A percentile compares a stretch with the other conserved stretches of the same genome.
phyloP scores from a whole-genome alignment of 352 stramenopile genomes.

The Phytophthora chlamydospora region DNA sequence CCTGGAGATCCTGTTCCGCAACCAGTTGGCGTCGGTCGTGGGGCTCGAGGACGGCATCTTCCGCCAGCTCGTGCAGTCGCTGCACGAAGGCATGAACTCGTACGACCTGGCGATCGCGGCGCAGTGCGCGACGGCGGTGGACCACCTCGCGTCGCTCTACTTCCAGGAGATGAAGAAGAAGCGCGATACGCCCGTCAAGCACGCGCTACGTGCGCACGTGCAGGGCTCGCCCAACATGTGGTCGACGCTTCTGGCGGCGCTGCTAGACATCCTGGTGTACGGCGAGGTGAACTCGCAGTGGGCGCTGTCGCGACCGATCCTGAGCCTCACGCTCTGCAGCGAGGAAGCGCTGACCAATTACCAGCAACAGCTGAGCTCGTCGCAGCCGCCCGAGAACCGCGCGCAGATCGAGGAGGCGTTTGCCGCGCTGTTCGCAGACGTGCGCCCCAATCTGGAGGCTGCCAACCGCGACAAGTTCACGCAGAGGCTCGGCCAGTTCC shows the following conservation, averaged over 20 bases:
- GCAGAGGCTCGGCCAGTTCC: constrained; percentile 97
- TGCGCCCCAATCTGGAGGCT: constrained; percentile 96
- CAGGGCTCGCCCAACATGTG: constrained; percentile 94
- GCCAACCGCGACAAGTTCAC: constrained; percentile 99
- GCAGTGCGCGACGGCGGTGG: constrained; percentile 96
- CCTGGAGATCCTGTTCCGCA: constrained; percentile 98
- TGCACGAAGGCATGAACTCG: constrained; percentile 90
- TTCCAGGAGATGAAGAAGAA: constrained; percentile 98
- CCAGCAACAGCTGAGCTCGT: constrained; percentile 95
- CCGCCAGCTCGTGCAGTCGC: constrained; percentile 95
- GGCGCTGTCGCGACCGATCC: constrained; percentile 97
- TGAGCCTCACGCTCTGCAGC: constrained; percentile 97
- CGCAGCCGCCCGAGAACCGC: constrained; percentile 94
- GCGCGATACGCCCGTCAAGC: constrained; percentile 94
- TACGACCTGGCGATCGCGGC: constrained; percentile 93
- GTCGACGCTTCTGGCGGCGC: constrained; percentile 82
- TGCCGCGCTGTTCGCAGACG: constrained; percentile 94
- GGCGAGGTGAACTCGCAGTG: constrained; percentile 97
- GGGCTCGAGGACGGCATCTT: constrained; percentile 94
- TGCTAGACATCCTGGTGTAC: constrained; percentile 98
- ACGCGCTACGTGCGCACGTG: constrained; percentile 91
- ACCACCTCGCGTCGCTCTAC: constrained; percentile 92
- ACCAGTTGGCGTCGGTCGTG: constrained; percentile 96
- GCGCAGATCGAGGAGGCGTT: constrained; percentile 96
- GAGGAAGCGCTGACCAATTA: constrained; percentile 93